Conservation (phyloP, 371 early-diverging fungal species). For the Apophysomyces sp. region DNA sequence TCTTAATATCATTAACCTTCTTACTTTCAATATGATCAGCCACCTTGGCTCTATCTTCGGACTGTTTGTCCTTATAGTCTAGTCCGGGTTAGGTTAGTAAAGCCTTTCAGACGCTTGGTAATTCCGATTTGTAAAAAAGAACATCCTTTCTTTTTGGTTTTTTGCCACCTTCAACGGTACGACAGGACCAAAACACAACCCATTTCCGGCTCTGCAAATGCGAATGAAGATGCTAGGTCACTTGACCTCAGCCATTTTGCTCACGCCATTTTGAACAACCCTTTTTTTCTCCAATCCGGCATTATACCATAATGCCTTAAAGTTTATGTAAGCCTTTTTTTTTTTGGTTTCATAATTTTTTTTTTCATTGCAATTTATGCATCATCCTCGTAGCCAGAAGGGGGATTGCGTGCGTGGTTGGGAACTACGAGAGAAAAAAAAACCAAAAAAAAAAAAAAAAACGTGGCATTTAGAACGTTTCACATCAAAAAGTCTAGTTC, state of each 20-base stretch:
- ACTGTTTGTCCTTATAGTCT: background rate
- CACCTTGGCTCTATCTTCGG: background rate
- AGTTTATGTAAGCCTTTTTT: slow-evolving; percentile 1
- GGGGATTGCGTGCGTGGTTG: slow-evolving; percentile 42
- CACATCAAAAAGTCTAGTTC: background rate
- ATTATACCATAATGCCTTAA: background rate
- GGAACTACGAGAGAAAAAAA: slow-evolving; percentile 29
- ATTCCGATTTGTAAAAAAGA: background rate
- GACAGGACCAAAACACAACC: background rate
- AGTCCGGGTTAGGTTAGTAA: background rate
- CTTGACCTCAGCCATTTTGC: background rate
- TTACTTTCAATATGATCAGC: background rate
- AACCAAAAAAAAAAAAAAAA: background rate
- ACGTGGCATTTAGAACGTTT: background rate
- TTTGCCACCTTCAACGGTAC: background rate
- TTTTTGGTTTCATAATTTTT: background rate
- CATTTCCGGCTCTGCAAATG: background rate
- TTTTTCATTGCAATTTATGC: slow-evolving; percentile 6
- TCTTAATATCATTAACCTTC: too few species aligned
- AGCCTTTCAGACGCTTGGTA: background rate
- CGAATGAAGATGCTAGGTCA: background rate
- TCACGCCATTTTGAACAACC: background rate
- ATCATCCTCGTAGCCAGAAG: slow-evolving; percentile 47
- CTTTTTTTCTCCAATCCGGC: background rate
- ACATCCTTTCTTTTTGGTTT: background rate